Evolutionary conservation across 2,329 filamentous ascomycete species (phyloP).

Genomic region (Shiraia bambusicola): DNA sequence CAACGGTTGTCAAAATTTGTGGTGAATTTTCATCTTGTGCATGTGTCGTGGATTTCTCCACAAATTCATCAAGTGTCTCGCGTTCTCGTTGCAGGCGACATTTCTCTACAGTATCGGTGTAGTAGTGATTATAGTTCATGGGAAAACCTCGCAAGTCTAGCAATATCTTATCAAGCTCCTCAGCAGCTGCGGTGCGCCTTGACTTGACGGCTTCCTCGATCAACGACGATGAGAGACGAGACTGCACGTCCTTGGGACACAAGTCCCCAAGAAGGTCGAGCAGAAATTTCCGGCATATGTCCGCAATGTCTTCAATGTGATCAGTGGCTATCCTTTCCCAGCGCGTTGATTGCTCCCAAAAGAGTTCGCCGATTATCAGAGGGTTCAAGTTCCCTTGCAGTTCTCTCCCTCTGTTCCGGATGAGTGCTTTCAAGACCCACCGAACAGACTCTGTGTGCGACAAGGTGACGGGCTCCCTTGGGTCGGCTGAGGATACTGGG

Average conservation of each 20-base stretch:
- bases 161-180: slow-evolving; percentile 1
- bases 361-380: slow-evolving; percentile 1
- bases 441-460: no score
- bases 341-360: background rate
- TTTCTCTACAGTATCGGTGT: slow-evolving; percentile 8
- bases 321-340: background rate
- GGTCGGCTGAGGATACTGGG: no score
- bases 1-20: no score
- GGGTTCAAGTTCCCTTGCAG: background rate
- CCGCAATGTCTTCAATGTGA: slow-evolving; percentile 1
- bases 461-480: no score
- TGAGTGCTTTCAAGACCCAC: no score
- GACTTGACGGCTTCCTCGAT: background rate
- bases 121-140: slow-evolving; percentile 11
- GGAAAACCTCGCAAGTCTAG: slow-evolving; percentile 1
- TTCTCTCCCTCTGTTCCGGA: background rate
- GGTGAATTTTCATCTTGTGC: no score
- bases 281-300: background rate
- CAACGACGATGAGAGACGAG: background rate
- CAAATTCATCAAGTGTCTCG: background rate
- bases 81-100: background rate
- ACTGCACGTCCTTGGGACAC: background rate
- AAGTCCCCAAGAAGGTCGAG: background rate
- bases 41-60: background rate
- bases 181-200: background rate